These are phyloP conservation scores for Blastobotrys serpentis DNA, from an alignment of 1,139 yeast genomes.

Conservation along the genomic window DNA sequence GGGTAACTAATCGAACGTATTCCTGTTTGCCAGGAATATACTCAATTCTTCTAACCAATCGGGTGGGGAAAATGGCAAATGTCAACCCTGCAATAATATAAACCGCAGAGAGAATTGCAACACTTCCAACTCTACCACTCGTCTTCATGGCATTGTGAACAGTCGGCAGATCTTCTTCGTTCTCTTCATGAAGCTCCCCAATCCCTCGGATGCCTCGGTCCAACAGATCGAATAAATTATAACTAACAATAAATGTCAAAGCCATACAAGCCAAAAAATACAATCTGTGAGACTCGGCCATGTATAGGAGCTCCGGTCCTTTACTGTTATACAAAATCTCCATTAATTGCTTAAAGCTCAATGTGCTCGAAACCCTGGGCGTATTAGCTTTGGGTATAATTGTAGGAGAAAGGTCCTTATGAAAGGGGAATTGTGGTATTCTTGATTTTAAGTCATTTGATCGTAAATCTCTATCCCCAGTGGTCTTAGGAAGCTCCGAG, in stretches of 20 bases:
- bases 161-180: slow-evolving; percentile 44
- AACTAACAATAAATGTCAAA: slow-evolving; percentile 64
- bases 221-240: slow-evolving; percentile 58
- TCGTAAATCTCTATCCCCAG: slow-evolving; percentile 29
- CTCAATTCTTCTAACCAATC: slow-evolving; percentile 74
- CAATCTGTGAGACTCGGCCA: slow-evolving; percentile 77
- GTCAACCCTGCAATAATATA: slow-evolving; percentile 44
- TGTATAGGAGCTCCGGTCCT: slow-evolving; percentile 74
- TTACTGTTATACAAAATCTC: slow-evolving; percentile 55
- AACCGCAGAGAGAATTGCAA: slow-evolving; percentile 45
- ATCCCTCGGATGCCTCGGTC: slow-evolving; percentile 62
- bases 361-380: slow-evolving; percentile 62
- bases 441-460: slow-evolving; percentile 37
- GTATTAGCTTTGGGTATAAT: slow-evolving; percentile 53
- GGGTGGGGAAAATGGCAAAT: slow-evolving; percentile 57
- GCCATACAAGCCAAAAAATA: slow-evolving; percentile 71
- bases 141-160: slow-evolving; percentile 41
- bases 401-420: slow-evolving; percentile 65
- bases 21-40: slow-evolving; percentile 58
- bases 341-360: slow-evolving; percentile 63
- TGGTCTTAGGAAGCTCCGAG: slow-evolving; percentile 28
- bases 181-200: slow-evolving; percentile 56
- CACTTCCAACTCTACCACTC: slow-evolving; percentile 43
- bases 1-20: slow-evolving; percentile 64
- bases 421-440: slow-evolving; percentile 59